A percentile compares a stretch with the other conserved stretches of the same genome.
Evolutionary conservation across 1,284 basidiomycete species (phyloP).

Genomic region (Microbotryomycetes sp.): DNA sequence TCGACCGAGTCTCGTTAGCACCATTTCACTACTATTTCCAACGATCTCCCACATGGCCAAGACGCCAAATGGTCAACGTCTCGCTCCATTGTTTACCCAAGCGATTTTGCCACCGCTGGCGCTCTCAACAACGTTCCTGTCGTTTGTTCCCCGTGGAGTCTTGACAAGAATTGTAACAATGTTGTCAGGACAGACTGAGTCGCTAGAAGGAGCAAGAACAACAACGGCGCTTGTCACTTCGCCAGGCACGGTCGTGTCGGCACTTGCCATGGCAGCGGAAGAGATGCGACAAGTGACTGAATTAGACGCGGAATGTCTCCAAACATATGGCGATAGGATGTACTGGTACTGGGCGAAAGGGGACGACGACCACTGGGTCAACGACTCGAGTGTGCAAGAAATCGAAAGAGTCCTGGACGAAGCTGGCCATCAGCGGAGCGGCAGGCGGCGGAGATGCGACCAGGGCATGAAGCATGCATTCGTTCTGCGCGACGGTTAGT

Average conservation of each 20-base stretch:
- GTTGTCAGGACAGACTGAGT: conserved; percentile 16
- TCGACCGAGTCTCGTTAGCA: conserved; percentile 4
- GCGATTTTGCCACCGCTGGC: conserved; percentile 21
- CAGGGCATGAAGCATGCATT: conserved; percentile 33
- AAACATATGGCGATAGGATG: conserved; percentile 4
- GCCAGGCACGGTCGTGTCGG: conserved; percentile 23
- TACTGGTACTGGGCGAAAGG: conserved; percentile 28
- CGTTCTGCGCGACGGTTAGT: conserved; percentile 18
- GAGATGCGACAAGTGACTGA: conserved; percentile 18
- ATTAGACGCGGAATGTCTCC: conserved; percentile 14
- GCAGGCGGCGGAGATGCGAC: conserved; percentile 16
- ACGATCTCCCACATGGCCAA: conserved; percentile 30
- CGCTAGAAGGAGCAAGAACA: not conserved
- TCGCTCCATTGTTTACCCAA: conserved; percentile 22
- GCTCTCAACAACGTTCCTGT: conserved; percentile 23
- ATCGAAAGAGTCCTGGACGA: conserved; percentile 17
- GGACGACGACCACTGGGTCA: conserved; percentile 27
- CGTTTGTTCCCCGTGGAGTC: conserved; percentile 18
- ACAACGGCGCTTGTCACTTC: conserved; percentile 18
- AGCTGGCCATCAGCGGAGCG: conserved; percentile 4
- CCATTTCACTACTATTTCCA: conserved; percentile 27
- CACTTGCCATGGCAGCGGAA: conserved; percentile 24
- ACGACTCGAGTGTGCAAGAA: conserved; percentile 15
- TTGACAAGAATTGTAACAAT: conserved; percentile 12
- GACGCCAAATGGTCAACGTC: conserved; percentile 24